A percentile compares a stretch with the other conserved stretches of the same genome.
These are phyloP conservation scores for Cercospora sesami DNA, from an alignment of 2,329 filamentous ascomycete genomes.

Conservation along the genomic window DNA sequence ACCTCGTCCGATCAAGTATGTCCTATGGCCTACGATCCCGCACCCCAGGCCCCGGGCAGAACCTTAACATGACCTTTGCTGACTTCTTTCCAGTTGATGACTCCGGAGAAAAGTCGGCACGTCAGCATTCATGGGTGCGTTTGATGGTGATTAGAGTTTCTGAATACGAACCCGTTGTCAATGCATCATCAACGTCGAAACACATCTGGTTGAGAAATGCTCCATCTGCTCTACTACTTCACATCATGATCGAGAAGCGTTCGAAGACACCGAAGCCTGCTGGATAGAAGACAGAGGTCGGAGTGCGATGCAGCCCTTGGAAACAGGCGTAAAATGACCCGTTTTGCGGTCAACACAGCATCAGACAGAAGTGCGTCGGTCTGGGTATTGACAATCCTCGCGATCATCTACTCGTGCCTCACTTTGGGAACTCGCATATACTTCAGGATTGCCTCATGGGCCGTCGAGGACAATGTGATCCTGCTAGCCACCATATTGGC, in stretches of 20 bases:
- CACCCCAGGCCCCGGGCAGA: background rate
- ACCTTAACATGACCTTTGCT: background rate
- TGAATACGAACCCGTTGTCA: background rate
- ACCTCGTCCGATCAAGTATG: background rate
- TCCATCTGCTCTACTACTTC: background rate
- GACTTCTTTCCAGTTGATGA: background rate
- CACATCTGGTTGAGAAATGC: background rate
- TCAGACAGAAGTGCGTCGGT: background rate
- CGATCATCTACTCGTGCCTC: background rate
- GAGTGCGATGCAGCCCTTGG: background rate
- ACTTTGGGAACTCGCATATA: background rate
- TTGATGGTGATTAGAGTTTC: background rate
- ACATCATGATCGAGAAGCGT: background rate
- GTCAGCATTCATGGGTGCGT: background rate
- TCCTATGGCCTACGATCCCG: background rate
- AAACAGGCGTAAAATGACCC: background rate
- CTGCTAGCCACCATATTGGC: background rate
- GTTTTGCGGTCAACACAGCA: background rate
- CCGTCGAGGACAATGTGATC: conserved; percentile 1
- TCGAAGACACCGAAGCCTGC: background rate
- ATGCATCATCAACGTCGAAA: background rate
- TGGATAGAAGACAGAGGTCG: background rate
- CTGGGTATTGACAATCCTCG: background rate
- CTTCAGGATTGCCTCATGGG: background rate
- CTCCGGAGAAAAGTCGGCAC: background rate